phyloP scores from a whole-genome alignment of 202 grass and related monocot species.

The Saccharum hybrid region DNA sequence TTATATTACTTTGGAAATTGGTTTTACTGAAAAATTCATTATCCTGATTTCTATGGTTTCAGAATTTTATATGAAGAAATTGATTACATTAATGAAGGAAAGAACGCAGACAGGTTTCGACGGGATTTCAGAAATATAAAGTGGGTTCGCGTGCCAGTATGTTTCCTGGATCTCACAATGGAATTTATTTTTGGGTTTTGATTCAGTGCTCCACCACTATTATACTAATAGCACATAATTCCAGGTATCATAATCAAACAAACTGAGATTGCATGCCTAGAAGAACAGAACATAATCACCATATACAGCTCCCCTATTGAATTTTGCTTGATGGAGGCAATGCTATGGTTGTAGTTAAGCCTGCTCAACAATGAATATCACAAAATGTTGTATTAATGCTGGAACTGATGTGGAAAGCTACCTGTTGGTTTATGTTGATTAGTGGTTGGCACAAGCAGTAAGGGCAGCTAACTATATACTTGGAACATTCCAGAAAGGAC shows the following conservation, averaged over 20 bases:
- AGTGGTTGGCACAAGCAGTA: background rate
- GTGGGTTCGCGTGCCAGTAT: slow-evolving; percentile 93
- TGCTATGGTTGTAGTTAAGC: background rate
- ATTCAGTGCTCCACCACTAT: slow-evolving; percentile 18
- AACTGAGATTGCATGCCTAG: slow-evolving; percentile 21
- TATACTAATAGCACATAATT: slow-evolving; percentile 21
- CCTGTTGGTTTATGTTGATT: slow-evolving; percentile 12
- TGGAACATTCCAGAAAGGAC: background rate
- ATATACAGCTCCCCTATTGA: background rate
- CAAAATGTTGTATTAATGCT: slow-evolving; percentile 4
- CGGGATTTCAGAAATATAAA: slow-evolving; percentile 99
- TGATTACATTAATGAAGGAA: slow-evolving; percentile 99
- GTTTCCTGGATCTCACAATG: slow-evolving; percentile 49
- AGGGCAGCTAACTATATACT: background rate
- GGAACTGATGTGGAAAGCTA: background rate
- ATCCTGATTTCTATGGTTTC: slow-evolving; percentile 45
- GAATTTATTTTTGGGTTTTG: slow-evolving; percentile 20
- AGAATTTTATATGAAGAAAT: slow-evolving; percentile 99
- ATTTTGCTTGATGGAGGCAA: background rate
- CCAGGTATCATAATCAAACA: background rate
- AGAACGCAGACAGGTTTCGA: slow-evolving; percentile 96
- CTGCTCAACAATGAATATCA: background rate
- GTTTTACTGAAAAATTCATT: slow-evolving; percentile 5
- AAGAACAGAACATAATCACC: slow-evolving; percentile 24
- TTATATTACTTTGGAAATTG: slow-evolving; percentile 36